These are phyloP conservation scores for Senna tora DNA, from an alignment of 306 rosid genomes.

Conservation along the genomic window DNA sequence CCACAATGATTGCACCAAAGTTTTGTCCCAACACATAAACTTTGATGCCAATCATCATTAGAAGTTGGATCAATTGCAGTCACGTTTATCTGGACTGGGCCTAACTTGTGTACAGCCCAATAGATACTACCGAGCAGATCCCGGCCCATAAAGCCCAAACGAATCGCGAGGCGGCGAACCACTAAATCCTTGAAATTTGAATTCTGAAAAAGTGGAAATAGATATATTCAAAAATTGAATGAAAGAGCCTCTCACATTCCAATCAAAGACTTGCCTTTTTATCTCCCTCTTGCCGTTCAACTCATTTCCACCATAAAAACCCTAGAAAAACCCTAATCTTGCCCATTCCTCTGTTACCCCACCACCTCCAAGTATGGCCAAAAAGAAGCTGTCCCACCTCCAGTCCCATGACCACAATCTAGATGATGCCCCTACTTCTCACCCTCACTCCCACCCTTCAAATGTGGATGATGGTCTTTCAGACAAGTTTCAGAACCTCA, in stretches of 20 bases:
- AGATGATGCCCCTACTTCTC: slow-evolving; percentile 29
- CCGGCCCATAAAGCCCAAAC: neutral
- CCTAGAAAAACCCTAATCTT: slow-evolving; percentile 50
- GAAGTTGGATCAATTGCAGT: too few relatives aligned
- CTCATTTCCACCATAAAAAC: slow-evolving; percentile 34
- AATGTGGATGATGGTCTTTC: slow-evolving; percentile 47
- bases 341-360: slow-evolving; percentile 14
- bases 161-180: neutral
- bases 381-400: slow-evolving; percentile 53
- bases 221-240: too few relatives aligned
- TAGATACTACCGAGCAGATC: too few relatives aligned
- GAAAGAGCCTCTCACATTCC: too few relatives aligned
- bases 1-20: too few relatives aligned
- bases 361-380: slow-evolving; percentile 57
- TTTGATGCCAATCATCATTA: too few relatives aligned
- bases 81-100: too few relatives aligned
- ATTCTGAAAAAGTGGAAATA: neutral
- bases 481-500: slow-evolving; percentile 62
- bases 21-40: too few relatives aligned
- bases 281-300: neutral
- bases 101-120: too few relatives aligned
- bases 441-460: neutral
- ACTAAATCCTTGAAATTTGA: slow-evolving; percentile 12
- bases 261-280: neutral
- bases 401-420: slow-evolving; percentile 38